phyloP scores from a whole-genome alignment of 345 rosid species.

The Populus pruinosa region DNA sequence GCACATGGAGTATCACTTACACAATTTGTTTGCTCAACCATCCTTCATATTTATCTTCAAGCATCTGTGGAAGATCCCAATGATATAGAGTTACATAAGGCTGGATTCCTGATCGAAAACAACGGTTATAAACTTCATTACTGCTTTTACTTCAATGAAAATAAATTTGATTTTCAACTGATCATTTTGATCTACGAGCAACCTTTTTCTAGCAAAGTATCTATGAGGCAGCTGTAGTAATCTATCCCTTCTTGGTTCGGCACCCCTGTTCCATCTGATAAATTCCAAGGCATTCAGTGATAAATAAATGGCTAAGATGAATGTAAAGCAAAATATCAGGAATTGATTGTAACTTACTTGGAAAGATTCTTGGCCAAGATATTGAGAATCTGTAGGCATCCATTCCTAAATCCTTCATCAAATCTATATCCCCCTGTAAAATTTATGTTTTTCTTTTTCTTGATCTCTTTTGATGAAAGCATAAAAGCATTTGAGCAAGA shows the following conservation, averaged over 20 bases:
- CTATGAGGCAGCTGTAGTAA: constrained; percentile 67
- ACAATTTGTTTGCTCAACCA: constrained; percentile 66
- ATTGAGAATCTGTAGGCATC: constrained; percentile 91
- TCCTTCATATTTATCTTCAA: constrained; percentile 82
- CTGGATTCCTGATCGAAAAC: constrained; percentile 60
- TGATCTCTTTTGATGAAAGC: background rate
- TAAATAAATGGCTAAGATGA: background rate
- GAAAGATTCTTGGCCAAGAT: constrained; percentile 93
- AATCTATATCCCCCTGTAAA: constrained; percentile 65
- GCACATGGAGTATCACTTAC: constrained; percentile 33
- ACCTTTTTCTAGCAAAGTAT: constrained; percentile 70
- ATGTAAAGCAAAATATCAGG: background rate
- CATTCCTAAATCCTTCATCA: constrained; percentile 89
- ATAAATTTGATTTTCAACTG: background rate
- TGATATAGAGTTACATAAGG: constrained; percentile 92
- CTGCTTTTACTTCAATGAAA: background rate
- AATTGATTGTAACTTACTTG: constrained; percentile 41
- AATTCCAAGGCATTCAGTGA: constrained; percentile 4
- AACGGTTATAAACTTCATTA: constrained; percentile 11
- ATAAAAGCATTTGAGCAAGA: background rate
- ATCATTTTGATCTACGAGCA: background rate
- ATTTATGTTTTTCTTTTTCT: background rate
- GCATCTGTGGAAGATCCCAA: constrained; percentile 96
- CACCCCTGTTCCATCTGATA: constrained; percentile 73
- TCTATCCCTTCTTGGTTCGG: constrained; percentile 60